phyloP scores from a whole-genome alignment of 108 stramenopile species.

The Thalassiosira profunda region DNA sequence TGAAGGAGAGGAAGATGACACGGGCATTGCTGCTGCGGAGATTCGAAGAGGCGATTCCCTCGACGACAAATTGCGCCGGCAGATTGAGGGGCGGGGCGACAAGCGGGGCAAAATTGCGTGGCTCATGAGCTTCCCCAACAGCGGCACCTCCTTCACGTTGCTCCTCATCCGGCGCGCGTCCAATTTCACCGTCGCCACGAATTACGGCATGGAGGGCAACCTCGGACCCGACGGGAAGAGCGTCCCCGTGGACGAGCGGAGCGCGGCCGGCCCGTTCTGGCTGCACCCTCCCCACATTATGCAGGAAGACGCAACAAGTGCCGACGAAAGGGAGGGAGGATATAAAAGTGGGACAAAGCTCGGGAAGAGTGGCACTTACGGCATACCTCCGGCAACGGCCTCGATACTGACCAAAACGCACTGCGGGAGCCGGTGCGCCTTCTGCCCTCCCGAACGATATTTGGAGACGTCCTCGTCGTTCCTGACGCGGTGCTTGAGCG shows the following conservation, averaged over 20 bases:
- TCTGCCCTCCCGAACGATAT: slow-evolving; percentile 65
- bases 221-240: slow-evolving; percentile 26
- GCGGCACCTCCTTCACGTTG: slow-evolving; percentile 53
- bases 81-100: too few relatives aligned
- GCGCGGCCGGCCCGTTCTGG: slow-evolving; percentile 34
- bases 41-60: too few relatives aligned
- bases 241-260: slow-evolving; percentile 37
- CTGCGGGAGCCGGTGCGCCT: slow-evolving; percentile 68
- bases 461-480: slow-evolving; percentile 42
- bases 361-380: slow-evolving; percentile 1
- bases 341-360: neutral
- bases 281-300: slow-evolving; percentile 21
- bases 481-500: slow-evolving; percentile 29
- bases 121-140: slow-evolving; percentile 51
- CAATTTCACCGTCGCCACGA: slow-evolving; percentile 40
- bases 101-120: slow-evolving; percentile 34
- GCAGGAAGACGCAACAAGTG: neutral
- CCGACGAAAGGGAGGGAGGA: neutral
- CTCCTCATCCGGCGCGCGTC: slow-evolving; percentile 17
- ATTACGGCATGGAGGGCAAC: slow-evolving; percentile 46
- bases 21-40: too few relatives aligned
- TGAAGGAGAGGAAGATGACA: too few relatives aligned
- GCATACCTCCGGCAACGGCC: slow-evolving; percentile 15
- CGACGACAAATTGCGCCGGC: too few relatives aligned
- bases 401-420: slow-evolving; percentile 87